phyloP scores from a whole-genome alignment of 1,139 yeast species.

The Saccharomyces hybrid region DNA sequence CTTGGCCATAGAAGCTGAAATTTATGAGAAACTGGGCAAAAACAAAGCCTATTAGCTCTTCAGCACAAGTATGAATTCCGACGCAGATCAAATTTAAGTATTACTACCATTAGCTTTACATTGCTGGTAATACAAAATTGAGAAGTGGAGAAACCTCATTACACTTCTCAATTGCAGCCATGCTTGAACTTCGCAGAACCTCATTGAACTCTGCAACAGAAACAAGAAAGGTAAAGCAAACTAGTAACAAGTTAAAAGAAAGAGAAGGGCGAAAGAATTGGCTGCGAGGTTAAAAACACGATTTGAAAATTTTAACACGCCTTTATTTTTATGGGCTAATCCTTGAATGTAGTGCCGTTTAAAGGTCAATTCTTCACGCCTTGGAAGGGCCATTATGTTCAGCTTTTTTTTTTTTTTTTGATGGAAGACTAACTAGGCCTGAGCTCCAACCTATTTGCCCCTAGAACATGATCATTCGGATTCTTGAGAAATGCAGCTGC shows the following conservation, averaged over 20 bases:
- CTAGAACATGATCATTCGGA: not conserved
- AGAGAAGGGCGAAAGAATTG: not conserved
- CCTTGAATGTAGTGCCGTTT: not conserved
- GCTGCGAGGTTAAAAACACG: not conserved
- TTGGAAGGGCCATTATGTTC: not conserved
- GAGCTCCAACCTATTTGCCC: not conserved
- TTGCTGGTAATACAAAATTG: not conserved
- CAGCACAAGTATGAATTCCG: not conserved
- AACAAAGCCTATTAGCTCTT: not conserved
- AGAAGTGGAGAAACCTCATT: not conserved
- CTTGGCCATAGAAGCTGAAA: slow-evolving; percentile 33
- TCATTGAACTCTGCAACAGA: not conserved
- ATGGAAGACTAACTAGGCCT: not conserved
- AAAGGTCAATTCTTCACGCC: not conserved
- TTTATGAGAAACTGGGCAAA: slow-evolving; percentile 1
- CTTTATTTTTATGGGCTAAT: not conserved
- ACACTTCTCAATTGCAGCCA: not conserved
- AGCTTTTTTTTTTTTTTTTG: not conserved
- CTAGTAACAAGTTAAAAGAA: not conserved
- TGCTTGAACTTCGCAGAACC: not conserved
- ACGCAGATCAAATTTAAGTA: not conserved
- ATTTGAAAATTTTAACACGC: not conserved
- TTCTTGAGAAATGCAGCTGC: not conserved
- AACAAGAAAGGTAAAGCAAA: not conserved
- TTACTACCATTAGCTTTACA: not conserved